Base-by-base conservation (phyloP, 1,139 yeast genomes). In the Schwanniomyces etchellsii region DNA sequence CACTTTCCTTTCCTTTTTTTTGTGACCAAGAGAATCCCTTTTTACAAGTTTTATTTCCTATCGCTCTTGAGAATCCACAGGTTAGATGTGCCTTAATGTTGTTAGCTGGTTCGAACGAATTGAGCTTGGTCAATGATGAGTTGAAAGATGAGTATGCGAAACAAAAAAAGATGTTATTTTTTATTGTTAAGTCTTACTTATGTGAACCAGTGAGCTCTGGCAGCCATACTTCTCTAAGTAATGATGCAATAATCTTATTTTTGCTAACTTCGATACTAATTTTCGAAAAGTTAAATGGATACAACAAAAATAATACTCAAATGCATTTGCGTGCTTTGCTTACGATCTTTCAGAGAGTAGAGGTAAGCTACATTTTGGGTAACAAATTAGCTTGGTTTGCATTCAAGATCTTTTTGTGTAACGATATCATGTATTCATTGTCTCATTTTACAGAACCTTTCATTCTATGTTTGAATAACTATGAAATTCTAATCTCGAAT, bases 11-110 rank as follows among this genome's bases (percentile, higher is more conserved):
- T 14, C 28, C 28, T 6, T 25, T 25, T 25, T 25, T 25, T 11
- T 14, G 20, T 9, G 23, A 14, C 5, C 9, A 13, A 12, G 20
- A 13, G 14, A 10, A 25, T 6, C 28, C 28, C 11, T 25, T 25
- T 25, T 13, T 11, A 7, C 5, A 25, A 25, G 20, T 14, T n/a
- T 20, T 25, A 12, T 25, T 25, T 12, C 28, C 28, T 12, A 9
- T 13, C 14, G 28, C 22, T 12, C 9, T 11, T 9, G n/a, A n/a
- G 6, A 25, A 25, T 11, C 9, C 24, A n/a, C 24, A 25, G 11
- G 17, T 25, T n/a, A n/a, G 28, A 25, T 25, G 21, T 14, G 28
- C 28, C 14, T 7, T 25, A 9, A 25, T n/a, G 20, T 20, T 25
- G 10, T 25, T 25, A 25, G 17, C 24, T n/a, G 28, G 28, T 9